Base-by-base conservation (phyloP, 768 basidiomycete genomes). In the Trametes coccinea region DNA sequence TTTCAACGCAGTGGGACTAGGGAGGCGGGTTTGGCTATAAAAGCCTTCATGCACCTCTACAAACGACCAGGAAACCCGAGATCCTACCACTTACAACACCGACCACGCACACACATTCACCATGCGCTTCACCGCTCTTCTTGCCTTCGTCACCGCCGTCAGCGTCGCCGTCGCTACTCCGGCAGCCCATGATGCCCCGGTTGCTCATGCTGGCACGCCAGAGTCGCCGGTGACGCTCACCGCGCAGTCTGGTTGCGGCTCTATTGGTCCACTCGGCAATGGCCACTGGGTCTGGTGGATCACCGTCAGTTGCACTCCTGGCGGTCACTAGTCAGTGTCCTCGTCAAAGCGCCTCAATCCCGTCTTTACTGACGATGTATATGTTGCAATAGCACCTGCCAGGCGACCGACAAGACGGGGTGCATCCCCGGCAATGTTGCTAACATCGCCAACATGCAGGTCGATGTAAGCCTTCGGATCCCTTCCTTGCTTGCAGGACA, bases 211-310 rank as follows among this genome's bases (percentile, higher is more conserved):
- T 11, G 34, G 34, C 34, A 37, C 22, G 22, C 22, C 22, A 22
- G 22, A 22, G 22, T 22, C 22, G 22, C 5, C 34, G 34, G 11
- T 5, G 34, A 37, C 34, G 11, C 11, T 37, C 6, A 37, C 56
- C 34, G 17, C 37, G 37, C 46, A 40, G 17, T 57, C 56, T 9
- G 56, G 56, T 13, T 57, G 56, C 27, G 56, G 56, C 47, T 57
- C 56, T 11, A 37, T 34, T 2, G 56, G 56, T 39, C 56, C 56
- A 14, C 47, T 57, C 14, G 48, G 40, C 29, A 41, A 17, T 27
- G 56, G 56, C 46, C 46, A 57, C 56, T 58, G 29, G 39, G 22
- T 31, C 14, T 58, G 56, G 48, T 58, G 16, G n/a, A 58, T 58
- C 48, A 31, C 17, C 16, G 46, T 10, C 8, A 31, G 29, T 3